Percentiles rank a stretch among this genome's conserved stretches.
These are phyloP conservation scores for Xylaria longipes DNA, from an alignment of 495 filamentous ascomycete genomes.

Conservation along the genomic window DNA sequence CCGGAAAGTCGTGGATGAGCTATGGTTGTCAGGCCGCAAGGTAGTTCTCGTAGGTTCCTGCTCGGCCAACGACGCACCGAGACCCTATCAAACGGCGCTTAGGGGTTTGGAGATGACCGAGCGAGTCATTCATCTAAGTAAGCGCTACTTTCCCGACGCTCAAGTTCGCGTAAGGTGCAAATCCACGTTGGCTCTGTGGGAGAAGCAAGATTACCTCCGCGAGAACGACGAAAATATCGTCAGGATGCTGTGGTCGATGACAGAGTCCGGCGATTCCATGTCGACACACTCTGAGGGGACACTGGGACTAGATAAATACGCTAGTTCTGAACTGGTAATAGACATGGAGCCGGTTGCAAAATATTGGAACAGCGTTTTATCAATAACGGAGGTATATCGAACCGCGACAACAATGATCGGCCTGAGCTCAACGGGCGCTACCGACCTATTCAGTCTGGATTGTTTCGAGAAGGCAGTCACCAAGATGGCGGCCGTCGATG, in stretches of 20 bases:
- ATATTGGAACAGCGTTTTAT: slow-evolving; percentile 27
- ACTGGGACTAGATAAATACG: slow-evolving; percentile 9
- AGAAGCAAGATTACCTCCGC: slow-evolving; percentile 39
- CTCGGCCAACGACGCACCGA: slow-evolving; percentile 40
- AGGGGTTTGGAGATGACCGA: slow-evolving; percentile 38
- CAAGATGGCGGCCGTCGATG: slow-evolving; percentile 6
- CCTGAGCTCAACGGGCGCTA: slow-evolving; percentile 27
- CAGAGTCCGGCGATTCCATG: slow-evolving; percentile 11
- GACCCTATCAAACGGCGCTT: slow-evolving; percentile 40
- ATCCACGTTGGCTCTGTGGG: slow-evolving; percentile 20
- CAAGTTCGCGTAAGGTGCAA: background rate
- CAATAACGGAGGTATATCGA: slow-evolving; percentile 58
- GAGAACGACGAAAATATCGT: slow-evolving; percentile 52
- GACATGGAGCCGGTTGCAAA: background rate
- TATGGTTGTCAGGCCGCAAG: slow-evolving; percentile 69
- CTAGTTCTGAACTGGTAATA: background rate
- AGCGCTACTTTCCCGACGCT: slow-evolving; percentile 9
- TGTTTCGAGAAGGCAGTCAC: slow-evolving; percentile 28
- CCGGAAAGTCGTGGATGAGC: slow-evolving; percentile 70
- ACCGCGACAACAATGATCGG: slow-evolving; percentile 67
- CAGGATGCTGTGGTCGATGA: slow-evolving; percentile 44
- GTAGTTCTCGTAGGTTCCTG: slow-evolving; percentile 79
- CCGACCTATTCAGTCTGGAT: slow-evolving; percentile 31
- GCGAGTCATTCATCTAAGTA: slow-evolving; percentile 27
- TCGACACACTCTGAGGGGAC: background rate